phyloP scores from a whole-genome alignment of 1,284 basidiomycete genomes.

The Austroboletus niveus region DNA sequence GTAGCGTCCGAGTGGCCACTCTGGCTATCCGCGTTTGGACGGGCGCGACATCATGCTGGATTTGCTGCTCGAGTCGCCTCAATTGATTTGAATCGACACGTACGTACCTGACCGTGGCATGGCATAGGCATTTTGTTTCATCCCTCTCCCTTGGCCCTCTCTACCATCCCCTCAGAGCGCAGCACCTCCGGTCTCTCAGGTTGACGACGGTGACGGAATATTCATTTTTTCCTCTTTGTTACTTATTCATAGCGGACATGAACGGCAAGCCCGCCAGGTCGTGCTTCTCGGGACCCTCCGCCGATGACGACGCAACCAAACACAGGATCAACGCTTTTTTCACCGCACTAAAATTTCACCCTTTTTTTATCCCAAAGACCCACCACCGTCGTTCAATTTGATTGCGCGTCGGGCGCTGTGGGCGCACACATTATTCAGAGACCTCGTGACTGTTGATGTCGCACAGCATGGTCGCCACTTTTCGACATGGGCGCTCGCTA shows the following conservation, averaged over 20 bases:
- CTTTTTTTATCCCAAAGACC: too few relatives aligned
- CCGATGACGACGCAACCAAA: slow-evolving; percentile 8
- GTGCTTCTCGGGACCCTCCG: slow-evolving; percentile 11
- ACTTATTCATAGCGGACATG: neutral
- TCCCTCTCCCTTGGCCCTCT: neutral
- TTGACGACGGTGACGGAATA: neutral
- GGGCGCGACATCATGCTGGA: neutral
- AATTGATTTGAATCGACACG: slow-evolving; percentile 3
- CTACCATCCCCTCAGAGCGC: neutral
- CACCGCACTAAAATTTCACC: slow-evolving; percentile 2
- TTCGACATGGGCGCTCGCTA: slow-evolving; percentile 6
- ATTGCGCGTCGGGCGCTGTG: slow-evolving; percentile 2
- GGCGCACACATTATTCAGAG: neutral
- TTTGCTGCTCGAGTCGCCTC: slow-evolving; percentile 4
- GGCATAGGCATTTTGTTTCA: slow-evolving; percentile 18
- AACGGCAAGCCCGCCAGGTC: too few relatives aligned
- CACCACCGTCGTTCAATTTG: neutral
- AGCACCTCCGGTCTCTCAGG: neutral
- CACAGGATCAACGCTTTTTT: slow-evolving; percentile 10
- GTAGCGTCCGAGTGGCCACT: neutral
- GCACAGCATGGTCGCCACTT: slow-evolving; percentile 21
- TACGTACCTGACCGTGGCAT: slow-evolving; percentile 18
- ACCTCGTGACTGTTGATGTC: slow-evolving; percentile 1
- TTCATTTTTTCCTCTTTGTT: slow-evolving; percentile 2
- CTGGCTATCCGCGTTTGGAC: neutral